phyloP scores from a whole-genome alignment of 1,139 yeast genomes.

The Debaryomyces psychrophilus region DNA sequence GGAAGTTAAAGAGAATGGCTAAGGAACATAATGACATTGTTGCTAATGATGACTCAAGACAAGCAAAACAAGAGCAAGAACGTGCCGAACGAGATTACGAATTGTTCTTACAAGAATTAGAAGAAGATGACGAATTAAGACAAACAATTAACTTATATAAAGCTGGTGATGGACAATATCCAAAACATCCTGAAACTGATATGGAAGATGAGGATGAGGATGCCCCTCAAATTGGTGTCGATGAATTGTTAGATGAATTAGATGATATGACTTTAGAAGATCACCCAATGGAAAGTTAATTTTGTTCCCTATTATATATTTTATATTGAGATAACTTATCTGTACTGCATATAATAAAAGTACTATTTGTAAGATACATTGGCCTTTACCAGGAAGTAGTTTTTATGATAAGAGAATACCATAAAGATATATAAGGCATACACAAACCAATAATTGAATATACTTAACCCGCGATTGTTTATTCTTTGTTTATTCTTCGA shows the following conservation, averaged over 20 bases:
- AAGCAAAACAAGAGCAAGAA: slow-evolving; percentile 85
- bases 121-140: slow-evolving; percentile 95
- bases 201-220: slow-evolving; percentile 63
- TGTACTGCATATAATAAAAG: slow-evolving; percentile 12
- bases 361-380: slow-evolving; percentile 2
- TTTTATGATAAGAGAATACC: neutral
- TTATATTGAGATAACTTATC: neutral
- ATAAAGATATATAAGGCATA: neutral
- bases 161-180: slow-evolving; percentile 43
- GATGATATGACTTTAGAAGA: slow-evolving; percentile 87
- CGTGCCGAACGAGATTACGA: slow-evolving; percentile 96
- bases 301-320: neutral
- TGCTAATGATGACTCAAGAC: slow-evolving; percentile 75
- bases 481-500: neutral
- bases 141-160: slow-evolving; percentile 88
- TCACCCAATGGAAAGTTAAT: slow-evolving; percentile 27
- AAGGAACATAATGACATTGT: slow-evolving; percentile 87
- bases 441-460: neutral
- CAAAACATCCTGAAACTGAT: slow-evolving; percentile 39
- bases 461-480: no score
- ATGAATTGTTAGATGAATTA: slow-evolving; percentile 85
- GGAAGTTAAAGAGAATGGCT: slow-evolving; percentile 99
- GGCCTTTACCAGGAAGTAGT: neutral
- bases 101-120: slow-evolving; percentile 92
- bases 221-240: slow-evolving; percentile 76